A percentile compares a stretch with the other conserved stretches of the same genome.
These are phyloP conservation scores for Mucor circinelloides DNA, from an alignment of 371 early-diverging fungal genomes.

Conservation along the genomic window DNA sequence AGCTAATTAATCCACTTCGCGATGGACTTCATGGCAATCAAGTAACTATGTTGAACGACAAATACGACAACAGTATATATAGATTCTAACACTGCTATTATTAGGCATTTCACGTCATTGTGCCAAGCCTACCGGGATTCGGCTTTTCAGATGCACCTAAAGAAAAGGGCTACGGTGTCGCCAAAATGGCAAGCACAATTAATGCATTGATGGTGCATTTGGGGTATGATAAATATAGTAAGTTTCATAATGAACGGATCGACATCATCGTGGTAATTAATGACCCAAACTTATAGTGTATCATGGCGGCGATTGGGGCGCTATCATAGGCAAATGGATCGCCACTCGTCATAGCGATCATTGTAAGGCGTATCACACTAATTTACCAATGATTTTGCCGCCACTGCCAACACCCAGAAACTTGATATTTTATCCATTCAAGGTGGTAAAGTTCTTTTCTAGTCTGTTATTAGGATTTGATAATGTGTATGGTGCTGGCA, in stretches of 20 bases:
- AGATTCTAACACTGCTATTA: neutral
- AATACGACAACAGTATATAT: too few relatives aligned
- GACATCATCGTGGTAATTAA: neutral
- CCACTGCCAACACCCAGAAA: slow-evolving; percentile 28
- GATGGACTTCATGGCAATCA: slow-evolving; percentile 26
- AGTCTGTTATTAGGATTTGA: slow-evolving; percentile 22
- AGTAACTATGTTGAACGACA: neutral
- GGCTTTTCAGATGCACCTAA: slow-evolving; percentile 61
- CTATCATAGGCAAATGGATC: slow-evolving; percentile 44
- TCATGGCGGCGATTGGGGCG: slow-evolving; percentile 62
- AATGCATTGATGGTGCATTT: slow-evolving; percentile 53
- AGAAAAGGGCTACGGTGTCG: slow-evolving; percentile 17
- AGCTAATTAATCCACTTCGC: slow-evolving; percentile 49
- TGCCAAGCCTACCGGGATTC: slow-evolving; percentile 64
- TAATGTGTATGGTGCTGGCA: slow-evolving; percentile 18
- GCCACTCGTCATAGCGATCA: slow-evolving; percentile 36
- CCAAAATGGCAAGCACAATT: slow-evolving; percentile 43
- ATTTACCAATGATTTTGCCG: slow-evolving; percentile 40
- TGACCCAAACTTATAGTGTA: slow-evolving; percentile 12
- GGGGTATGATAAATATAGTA: slow-evolving; percentile 55
- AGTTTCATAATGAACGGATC: neutral
- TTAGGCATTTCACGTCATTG: slow-evolving; percentile 58
- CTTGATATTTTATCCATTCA: slow-evolving; percentile 19
- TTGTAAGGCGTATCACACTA: slow-evolving; percentile 49
- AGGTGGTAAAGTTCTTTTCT: slow-evolving; percentile 12